Percentiles rank a stretch among this genome's conserved stretches.
Evolutionary conservation across 2,329 filamentous ascomycete species (phyloP).

Genomic region (Phaeosphaeria sp.): DNA sequence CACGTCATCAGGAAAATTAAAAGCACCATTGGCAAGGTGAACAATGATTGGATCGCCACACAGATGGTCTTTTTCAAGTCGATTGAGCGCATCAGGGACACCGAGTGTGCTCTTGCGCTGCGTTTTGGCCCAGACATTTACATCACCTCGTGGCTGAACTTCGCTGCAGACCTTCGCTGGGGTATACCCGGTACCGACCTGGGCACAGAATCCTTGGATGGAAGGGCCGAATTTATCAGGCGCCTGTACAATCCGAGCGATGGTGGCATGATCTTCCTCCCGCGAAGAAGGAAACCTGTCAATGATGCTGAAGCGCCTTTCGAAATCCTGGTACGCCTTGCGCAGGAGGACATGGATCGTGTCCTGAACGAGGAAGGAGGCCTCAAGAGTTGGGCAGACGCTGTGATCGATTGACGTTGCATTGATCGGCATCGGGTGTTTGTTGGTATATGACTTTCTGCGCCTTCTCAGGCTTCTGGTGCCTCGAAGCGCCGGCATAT

Average conservation of each 20-base stretch:
- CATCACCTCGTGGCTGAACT: constrained; percentile 46
- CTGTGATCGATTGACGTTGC: constrained; percentile 32
- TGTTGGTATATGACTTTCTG: constrained; percentile 8
- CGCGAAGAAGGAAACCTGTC: constrained; percentile 28
- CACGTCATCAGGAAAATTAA: constrained; percentile 35
- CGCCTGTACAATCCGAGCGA: constrained; percentile 37
- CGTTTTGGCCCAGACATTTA: constrained; percentile 42
- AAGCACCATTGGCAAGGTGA: constrained; percentile 32
- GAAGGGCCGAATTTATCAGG: constrained; percentile 43
- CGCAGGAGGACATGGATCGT: constrained; percentile 41
- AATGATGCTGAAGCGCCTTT: constrained; percentile 40
- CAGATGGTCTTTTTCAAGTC: constrained; percentile 41
- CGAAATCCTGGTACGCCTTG: constrained; percentile 43
- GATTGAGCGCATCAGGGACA: constrained; percentile 36
- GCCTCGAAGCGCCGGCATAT: constrained; percentile 15
- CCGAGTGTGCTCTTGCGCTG: constrained; percentile 36
- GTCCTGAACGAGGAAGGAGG: constrained; percentile 37
- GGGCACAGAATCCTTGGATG: constrained; percentile 25
- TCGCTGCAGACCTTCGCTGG: constrained; percentile 41
- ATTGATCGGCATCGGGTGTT: not conserved
- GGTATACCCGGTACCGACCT: constrained; percentile 42
- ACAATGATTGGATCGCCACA: constrained; percentile 38
- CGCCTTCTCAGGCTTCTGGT: constrained; percentile 14
- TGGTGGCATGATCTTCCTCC: constrained; percentile 45
- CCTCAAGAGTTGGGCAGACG: constrained; percentile 36